A percentile compares a stretch with the other conserved stretches of the same genome.
Evolutionary conservation across 345 rosid genomes (phyloP).

Genomic region (Zanthoxylum bungeanum): DNA sequence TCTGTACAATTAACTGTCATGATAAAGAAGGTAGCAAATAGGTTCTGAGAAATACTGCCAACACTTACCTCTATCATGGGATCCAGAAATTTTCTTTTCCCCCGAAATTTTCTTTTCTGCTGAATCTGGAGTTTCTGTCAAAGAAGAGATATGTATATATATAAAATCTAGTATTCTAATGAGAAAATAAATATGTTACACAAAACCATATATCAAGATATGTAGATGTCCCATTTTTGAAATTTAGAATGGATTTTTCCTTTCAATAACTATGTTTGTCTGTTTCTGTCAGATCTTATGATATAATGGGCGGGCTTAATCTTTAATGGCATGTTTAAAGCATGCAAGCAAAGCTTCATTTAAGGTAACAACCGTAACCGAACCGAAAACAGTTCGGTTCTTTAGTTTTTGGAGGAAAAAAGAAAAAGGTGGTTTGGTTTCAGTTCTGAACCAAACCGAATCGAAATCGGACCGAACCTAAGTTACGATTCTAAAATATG

Average conservation of each 20-base stretch:
- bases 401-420: no score
- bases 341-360: background rate
- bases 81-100: conserved; percentile 40
- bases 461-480: no score
- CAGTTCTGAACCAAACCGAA: no score
- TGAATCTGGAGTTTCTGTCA: conserved; percentile 56
- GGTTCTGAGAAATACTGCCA: background rate
- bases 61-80: conserved; percentile 61
- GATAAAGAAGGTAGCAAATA: background rate
- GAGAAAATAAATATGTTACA: background rate
- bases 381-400: no score
- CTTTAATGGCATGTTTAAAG: background rate
- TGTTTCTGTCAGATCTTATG: background rate
- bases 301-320: background rate
- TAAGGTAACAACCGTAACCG: no score
- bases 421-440: no score
- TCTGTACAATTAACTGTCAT: background rate
- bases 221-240: background rate
- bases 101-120: conserved; percentile 30
- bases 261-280: background rate
- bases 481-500: no score
- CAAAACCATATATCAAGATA: no score
- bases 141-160: background rate
- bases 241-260: background rate
- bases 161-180: background rate